Percentiles rank a stretch among this genome's conserved stretches.
Evolutionary conservation across 352 stramenopile species (phyloP).

Genomic region (Globisporangium iwayamae): DNA sequence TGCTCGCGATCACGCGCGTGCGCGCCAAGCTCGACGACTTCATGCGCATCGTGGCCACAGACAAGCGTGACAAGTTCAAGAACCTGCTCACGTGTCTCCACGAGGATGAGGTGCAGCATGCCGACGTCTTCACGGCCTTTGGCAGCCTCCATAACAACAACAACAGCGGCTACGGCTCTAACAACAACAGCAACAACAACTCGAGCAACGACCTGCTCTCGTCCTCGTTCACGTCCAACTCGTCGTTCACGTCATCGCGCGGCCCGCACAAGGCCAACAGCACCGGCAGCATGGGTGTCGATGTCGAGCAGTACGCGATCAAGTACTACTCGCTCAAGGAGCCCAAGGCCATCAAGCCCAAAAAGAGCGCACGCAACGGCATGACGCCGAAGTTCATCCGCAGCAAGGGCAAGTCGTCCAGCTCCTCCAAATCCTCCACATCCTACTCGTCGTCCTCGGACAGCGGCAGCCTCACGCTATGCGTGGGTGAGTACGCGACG

Average conservation of each 20-base stretch:
- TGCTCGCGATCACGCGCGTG: constrained; percentile 55
- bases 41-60: constrained; percentile 49
- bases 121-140: constrained; percentile 64
- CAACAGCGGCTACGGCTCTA: neutral
- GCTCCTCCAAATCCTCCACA: constrained; percentile 13
- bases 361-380: constrained; percentile 22
- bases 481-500: constrained; percentile 60
- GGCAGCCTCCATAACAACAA: constrained; percentile 18
- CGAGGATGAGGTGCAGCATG: constrained; percentile 51
- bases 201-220: constrained; percentile 7
- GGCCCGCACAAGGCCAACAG: neutral
- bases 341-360: constrained; percentile 11
- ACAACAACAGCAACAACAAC: constrained; percentile 9
- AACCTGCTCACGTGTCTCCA: constrained; percentile 54
- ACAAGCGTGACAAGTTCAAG: constrained; percentile 46
- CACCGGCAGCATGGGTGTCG: constrained; percentile 1
- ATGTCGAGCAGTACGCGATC: constrained; percentile 42
- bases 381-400: constrained; percentile 37
- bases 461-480: constrained; percentile 34
- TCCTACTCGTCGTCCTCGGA: constrained; percentile 5
- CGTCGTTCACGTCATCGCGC: constrained; percentile 23
- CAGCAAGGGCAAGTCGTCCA: constrained; percentile 26
- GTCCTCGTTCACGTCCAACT: constrained; percentile 23
- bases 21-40: constrained; percentile 62
- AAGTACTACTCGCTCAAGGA: constrained; percentile 56